Evolutionary conservation across 2,329 filamentous ascomycete species (phyloP).

Genomic region (Colletotrichum aenigma): DNA sequence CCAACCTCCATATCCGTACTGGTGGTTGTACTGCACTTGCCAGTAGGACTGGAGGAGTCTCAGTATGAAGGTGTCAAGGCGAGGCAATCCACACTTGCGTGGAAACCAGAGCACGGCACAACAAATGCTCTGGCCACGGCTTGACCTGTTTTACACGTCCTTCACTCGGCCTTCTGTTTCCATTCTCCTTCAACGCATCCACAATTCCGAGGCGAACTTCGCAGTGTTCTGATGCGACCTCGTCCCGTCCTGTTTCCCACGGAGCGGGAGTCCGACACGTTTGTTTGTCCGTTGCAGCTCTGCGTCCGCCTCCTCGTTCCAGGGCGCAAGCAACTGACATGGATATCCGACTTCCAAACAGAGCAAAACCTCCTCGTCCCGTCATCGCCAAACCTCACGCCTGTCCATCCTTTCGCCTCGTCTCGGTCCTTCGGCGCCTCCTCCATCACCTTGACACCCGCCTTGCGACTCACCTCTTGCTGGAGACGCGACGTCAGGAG

Average conservation of each 20-base stretch:
- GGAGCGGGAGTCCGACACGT: background rate
- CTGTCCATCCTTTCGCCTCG: background rate
- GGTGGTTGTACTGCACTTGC: background rate
- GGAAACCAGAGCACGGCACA: background rate
- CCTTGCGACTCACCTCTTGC: background rate
- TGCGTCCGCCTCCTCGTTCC: background rate
- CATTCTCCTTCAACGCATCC: background rate
- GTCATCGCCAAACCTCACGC: background rate
- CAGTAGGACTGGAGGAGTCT: background rate
- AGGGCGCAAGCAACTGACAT: background rate
- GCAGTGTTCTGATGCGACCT: background rate
- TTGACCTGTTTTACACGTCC: background rate
- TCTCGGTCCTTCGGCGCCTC: background rate
- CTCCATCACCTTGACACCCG: background rate
- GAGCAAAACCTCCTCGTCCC: background rate
- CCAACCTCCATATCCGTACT: background rate
- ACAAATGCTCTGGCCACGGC: background rate
- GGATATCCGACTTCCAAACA: background rate
- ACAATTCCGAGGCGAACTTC: background rate
- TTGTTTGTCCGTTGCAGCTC: background rate
- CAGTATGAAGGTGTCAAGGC: background rate
- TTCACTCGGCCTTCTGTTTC: background rate
- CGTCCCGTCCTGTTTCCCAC: background rate
- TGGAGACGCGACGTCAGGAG: background rate
- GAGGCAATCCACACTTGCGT: background rate